These are phyloP conservation scores for Heliamphora pulchella DNA, from an alignment of 179 eudicot genomes.

Conservation along the genomic window DNA sequence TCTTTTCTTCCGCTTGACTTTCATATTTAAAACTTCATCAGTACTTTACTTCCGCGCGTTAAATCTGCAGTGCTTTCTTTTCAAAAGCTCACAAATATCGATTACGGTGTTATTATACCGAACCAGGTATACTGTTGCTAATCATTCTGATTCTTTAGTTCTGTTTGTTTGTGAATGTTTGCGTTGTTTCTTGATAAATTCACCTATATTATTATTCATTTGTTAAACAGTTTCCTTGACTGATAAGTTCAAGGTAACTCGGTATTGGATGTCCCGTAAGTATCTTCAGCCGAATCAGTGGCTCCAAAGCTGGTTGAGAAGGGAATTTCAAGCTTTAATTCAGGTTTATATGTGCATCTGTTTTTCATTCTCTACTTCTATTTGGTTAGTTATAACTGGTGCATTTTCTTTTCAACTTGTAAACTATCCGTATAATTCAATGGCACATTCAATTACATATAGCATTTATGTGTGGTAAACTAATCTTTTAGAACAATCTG, in stretches of 20 bases:
- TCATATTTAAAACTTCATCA: background rate
- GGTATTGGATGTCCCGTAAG: constrained; percentile 62
- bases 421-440: background rate
- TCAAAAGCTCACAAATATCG: constrained; percentile 72
- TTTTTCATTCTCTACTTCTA: background rate
- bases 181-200: constrained; percentile 1
- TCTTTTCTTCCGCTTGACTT: constrained; percentile 12
- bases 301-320: constrained; percentile 64
- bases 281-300: constrained; percentile 56
- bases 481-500: background rate
- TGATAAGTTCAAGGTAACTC: constrained; percentile 40
- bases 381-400: background rate
- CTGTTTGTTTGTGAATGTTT: background rate
- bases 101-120: constrained; percentile 61
- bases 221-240: constrained; percentile 30
- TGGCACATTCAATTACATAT: background rate
- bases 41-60: constrained; percentile 12
- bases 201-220: background rate
- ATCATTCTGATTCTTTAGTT: constrained; percentile 1
- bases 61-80: constrained; percentile 54
- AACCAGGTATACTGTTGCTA: constrained; percentile 35
- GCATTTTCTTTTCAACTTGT: background rate
- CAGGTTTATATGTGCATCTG: constrained; percentile 41
- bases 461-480: background rate
- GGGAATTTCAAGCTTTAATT: constrained; percentile 80